These are phyloP conservation scores for Elsinoe australis DNA, from an alignment of 2,329 filamentous ascomycete genomes.

Conservation along the genomic window DNA sequence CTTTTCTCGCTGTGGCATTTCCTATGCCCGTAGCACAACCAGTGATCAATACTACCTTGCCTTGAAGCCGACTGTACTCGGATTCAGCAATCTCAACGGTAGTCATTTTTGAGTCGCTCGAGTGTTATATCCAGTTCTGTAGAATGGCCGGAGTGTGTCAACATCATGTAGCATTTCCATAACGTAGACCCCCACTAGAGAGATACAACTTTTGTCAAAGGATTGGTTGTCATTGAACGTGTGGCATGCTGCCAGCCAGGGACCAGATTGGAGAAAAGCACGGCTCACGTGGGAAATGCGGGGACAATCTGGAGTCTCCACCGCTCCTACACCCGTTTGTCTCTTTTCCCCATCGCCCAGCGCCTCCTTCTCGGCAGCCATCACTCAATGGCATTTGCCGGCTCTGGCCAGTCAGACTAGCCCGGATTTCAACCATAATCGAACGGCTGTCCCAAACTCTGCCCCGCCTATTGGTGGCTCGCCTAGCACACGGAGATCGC, in stretches of 20 bases:
- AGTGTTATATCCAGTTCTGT: too few relatives aligned
- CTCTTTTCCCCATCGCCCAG: constrained; percentile 6
- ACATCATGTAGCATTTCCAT: too few relatives aligned
- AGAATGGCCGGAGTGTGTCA: too few relatives aligned
- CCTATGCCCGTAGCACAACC: constrained; percentile 7
- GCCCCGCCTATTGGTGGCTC: not conserved
- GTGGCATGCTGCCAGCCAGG: too few relatives aligned
- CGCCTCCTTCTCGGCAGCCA: not conserved
- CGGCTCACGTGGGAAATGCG: too few relatives aligned
- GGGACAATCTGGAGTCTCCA: too few relatives aligned
- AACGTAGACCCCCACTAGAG: too few relatives aligned
- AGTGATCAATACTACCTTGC: not conserved
- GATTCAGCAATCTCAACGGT: not conserved
- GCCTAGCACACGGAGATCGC: constrained; percentile 1
- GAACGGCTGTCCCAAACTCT: not conserved
- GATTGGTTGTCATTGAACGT: too few relatives aligned
- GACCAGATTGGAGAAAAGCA: too few relatives aligned
- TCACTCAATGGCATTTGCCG: constrained; percentile 5
- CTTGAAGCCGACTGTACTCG: not conserved
- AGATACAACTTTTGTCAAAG: too few relatives aligned
- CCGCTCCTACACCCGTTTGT: constrained; percentile 3
- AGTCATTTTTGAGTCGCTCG: too few relatives aligned
- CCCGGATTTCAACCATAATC: constrained; percentile 2
- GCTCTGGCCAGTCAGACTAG: constrained; percentile 2
- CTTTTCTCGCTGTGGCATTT: not conserved